Evolutionary conservation across 768 basidiomycete species (phyloP), one percentile per base, ranked within the genome.

Genomic region (Hirschioporus abietinus): DNA sequence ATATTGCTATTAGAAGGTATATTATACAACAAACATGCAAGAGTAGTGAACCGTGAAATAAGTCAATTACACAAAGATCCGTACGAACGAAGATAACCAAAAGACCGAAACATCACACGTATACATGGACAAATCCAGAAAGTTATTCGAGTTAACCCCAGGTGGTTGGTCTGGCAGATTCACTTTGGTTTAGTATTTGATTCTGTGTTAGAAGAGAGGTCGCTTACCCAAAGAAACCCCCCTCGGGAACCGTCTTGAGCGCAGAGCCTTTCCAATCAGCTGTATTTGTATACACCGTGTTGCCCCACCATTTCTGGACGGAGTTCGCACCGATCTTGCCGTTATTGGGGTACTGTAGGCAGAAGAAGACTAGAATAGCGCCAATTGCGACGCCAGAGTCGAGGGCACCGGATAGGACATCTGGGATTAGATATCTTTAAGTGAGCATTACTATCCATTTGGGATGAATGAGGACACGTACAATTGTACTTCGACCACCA

Each of bases 261-360:
- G 74, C 25, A 3, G 68, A 59, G 17, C 69, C 70, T 1, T 34
- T n/a, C 77, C 78, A 80, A 70, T 81, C 80, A 24, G 73, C 68
- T 2, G 79, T 81, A 5, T 76, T 60, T 65, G 68, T 75, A 68
- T 74, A 77, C 35, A 66, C 66, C 15, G 64, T 25, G 25, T 65
- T 65, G n/a, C 64, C 64, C 64, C 64, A 65, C 64, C 64, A 65
- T 26, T 15, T 59, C n/a, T 26, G 24, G 7, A 65, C 25, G 58
- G 36, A 63, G 25, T 65, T 26, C 23, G 25, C 25, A 35, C 64
- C 64, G 25, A 65, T 65, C 35, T 27, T 64, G 35, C 63, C 70
- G 57, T 73, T 59, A 60, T 70, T 71, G 24, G 71, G 71, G 58
- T 67, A 66, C 25, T 71, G 66, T 20, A 23, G 66, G 65, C 23